Conservation (phyloP, 768 basidiomycete species). For the Gyrodon lividus region DNA sequence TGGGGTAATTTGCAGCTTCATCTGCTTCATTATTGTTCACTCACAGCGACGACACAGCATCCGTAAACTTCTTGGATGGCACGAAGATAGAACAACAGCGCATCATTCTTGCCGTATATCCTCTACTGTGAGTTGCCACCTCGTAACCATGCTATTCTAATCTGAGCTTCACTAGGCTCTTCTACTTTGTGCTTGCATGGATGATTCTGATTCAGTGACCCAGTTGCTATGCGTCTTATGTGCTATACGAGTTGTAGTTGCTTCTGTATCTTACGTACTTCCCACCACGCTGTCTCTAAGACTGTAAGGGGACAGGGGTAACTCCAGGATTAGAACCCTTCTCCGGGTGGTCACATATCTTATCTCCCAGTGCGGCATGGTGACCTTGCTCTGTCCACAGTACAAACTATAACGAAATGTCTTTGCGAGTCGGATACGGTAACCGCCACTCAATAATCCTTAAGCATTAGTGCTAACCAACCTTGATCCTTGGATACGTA, state of each 20-base stretch:
- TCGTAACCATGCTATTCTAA: neutral
- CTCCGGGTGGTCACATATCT: neutral
- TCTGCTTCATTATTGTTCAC: neutral
- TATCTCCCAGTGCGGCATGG: neutral
- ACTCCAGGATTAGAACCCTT: neutral
- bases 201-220: constrained; percentile 90
- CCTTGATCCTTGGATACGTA: constrained; percentile 29
- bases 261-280: constrained; percentile 3
- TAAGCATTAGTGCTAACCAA: constrained; percentile 5
- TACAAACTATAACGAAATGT: constrained; percentile 21
- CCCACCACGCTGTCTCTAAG: neutral
- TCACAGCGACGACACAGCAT: constrained; percentile 49
- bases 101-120: constrained; percentile 92
- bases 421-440: constrained; percentile 35
- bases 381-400: neutral
- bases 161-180: constrained; percentile 52
- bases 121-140: constrained; percentile 67
- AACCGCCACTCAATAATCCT: neutral
- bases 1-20: constrained; percentile 65
- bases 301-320: neutral
- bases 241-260: constrained; percentile 17
- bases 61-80: constrained; percentile 93
- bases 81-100: constrained; percentile 91
- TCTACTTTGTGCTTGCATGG: constrained; percentile 94
- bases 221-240: neutral